Evolutionary conservation across 2,329 filamentous ascomycete genomes (phyloP), one percentile per base, ranked within the genome.

Genomic region (Moelleriella libera): DNA sequence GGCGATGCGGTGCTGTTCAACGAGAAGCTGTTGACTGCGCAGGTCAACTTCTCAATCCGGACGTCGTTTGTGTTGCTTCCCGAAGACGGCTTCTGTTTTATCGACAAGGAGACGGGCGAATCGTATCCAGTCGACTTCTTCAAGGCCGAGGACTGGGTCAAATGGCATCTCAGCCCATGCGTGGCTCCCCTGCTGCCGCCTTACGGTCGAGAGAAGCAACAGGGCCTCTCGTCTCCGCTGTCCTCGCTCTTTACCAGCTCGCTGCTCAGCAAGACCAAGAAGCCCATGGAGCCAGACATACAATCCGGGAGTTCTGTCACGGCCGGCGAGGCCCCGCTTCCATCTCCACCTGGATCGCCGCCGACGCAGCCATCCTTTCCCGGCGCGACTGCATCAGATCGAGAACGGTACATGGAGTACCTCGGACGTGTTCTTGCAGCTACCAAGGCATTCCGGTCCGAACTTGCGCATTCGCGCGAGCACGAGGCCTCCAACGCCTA

Each of bases 1-100:
- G 89, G 89, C n/a, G 89, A 97, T 59, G 85, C 89, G 14, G 88
- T 96, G 0, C 73, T 95, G 1, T 72, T 96, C 50, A 94, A 89
- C 57, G 88, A 88, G 51, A 86, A 87, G 53, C 83, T 96, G 0
- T 73, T 97, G 12, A 95, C 88, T 1, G 88, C 90, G 0, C 86
- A 92, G 59, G 89, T 95, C 55, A 94, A 94, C 64, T 95, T 97
- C 58, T 88, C 85, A 0, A 80, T 97, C 45, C 78, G 90, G 6
- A 94, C 88, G 0, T 89, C 82, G 41, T 96, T 86, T 58, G 80
- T 82, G 9, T 79, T 96, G 7, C 72, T 97, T 1, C 90, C 90
- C 0, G 83, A 95, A 49, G 83, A 92, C 55, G 88, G 88, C 0
- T 81, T 80, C 58, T 94, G 88, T 63, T 97, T 95, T 61, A 73